Percentiles rank a stretch among this genome's conserved stretches.
These are phyloP conservation scores for Talaromyces sp. DNA, from an alignment of 2,329 filamentous ascomycete genomes.

Conservation along the genomic window DNA sequence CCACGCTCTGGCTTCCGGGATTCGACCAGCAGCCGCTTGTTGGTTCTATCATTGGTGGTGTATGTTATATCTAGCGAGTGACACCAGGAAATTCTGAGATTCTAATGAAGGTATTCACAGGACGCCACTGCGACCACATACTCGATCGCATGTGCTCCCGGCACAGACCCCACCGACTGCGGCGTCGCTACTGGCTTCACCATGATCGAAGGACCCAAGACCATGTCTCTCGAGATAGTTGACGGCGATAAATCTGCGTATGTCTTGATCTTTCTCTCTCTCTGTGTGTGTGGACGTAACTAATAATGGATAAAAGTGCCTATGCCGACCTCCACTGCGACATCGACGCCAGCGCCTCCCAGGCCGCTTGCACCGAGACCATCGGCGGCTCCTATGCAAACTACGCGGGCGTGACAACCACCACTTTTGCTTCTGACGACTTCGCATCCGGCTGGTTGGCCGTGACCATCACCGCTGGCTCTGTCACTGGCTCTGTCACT, in stretches of 20 bases:
- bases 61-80: not conserved
- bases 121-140: conserved; percentile 12
- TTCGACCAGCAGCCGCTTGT: conserved; percentile 18
- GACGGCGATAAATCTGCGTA: not conserved
- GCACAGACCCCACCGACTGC: conserved; percentile 11
- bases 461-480: conserved; percentile 10
- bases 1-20: conserved; percentile 16
- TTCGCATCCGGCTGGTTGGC: not conserved
- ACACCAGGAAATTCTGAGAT: not conserved
- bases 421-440: not conserved
- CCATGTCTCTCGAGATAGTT: not conserved
- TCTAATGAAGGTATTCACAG: not conserved
- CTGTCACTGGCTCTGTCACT: not conserved
- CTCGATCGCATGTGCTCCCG: not conserved
- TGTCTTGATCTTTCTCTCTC: too few relatives aligned
- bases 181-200: conserved; percentile 2
- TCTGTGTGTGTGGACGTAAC: too few relatives aligned
- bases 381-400: conserved; percentile 1
- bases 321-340: conserved; percentile 1
- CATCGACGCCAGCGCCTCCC: not conserved
- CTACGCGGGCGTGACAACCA: not conserved
- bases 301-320: not conserved
- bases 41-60: conserved; percentile 11
- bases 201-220: conserved; percentile 6
- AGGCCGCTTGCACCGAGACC: conserved; percentile 5